These are phyloP conservation scores for Penicillium frequentans DNA, from an alignment of 2,329 filamentous ascomycete species.

Conservation along the genomic window DNA sequence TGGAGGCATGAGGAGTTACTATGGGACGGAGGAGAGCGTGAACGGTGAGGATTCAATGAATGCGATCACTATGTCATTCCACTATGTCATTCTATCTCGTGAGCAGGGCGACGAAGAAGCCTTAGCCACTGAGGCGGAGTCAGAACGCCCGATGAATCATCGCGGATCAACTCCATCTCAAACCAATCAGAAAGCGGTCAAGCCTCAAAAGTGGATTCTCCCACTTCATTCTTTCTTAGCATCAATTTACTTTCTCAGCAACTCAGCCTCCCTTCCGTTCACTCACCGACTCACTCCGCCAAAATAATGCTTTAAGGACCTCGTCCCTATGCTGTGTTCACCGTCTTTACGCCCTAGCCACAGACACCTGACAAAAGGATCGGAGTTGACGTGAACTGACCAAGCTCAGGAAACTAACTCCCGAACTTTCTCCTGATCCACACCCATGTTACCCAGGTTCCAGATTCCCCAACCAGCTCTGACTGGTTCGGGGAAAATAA, in stretches of 20 bases:
- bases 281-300: constrained; percentile 17
- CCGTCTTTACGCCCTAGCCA: constrained; percentile 13
- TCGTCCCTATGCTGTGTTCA: constrained; percentile 11
- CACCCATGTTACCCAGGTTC: neutral
- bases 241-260: constrained; percentile 2
- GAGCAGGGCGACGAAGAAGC: neutral
- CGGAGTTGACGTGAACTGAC: constrained; percentile 2
- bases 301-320: neutral
- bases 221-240: neutral
- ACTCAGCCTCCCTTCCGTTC: constrained; percentile 8
- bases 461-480: neutral
- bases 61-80: neutral
- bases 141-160: constrained; percentile 3
- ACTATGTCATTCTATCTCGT: neutral
- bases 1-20: neutral
- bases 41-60: neutral
- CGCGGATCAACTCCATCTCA: neutral
- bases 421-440: neutral
- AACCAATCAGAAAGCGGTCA: neutral
- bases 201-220: neutral
- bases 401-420: neutral
- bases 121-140: constrained; percentile 6
- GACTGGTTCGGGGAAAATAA: neutral
- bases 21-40: neutral
- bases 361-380: neutral